Evolutionary conservation across 345 rosid species (phyloP), one percentile per base, ranked within the genome.

Genomic region (Angophora floribunda): DNA sequence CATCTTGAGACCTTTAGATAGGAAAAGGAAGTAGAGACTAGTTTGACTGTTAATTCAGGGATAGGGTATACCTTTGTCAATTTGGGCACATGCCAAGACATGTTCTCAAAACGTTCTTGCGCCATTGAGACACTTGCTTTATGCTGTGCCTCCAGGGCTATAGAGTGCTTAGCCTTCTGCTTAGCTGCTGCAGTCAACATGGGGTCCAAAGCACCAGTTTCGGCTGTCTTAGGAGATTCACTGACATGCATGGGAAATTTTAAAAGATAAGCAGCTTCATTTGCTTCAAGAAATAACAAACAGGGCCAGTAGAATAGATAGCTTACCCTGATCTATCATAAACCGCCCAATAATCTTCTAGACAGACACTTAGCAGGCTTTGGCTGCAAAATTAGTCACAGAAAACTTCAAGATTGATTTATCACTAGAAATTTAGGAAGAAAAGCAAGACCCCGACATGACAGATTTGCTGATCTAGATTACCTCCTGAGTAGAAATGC

Each of bases 281-380:
- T 57, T 85, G 84, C 89, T 85, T 67, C 61, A 22, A 45, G 50
- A 57, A 85, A 85, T 52, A 32, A 51, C 53, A 52, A 12, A 52
- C 63, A 52, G 5, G 59, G 30, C 53, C 26, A 53, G 61, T 52
- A 51, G 67, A 52, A 87, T 61, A 87, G 61, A 85, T 65, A 88
- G 70, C 91, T 85, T 92, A 95, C 96, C 95, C 86, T 67, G 93
- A 92, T 92, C 91, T 90, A 90, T 93, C 95, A 89, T 95, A 94
- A 87, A 93, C 95, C 28, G 94, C 96, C 92, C 94, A 92, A 89
- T 94, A 93, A 90, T 94, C 96, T 86, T 95, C 97, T 90, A 94
- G 90, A 86, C 95, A 95, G 78, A 87, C 51, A 50, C 92, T 90
- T 53, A 95, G 88, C 51, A 94, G 91, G 86, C 93, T 91, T 89